Base-by-base conservation (phyloP, 73 alveolate species). In the Paramecium tetraurelia region DNA sequence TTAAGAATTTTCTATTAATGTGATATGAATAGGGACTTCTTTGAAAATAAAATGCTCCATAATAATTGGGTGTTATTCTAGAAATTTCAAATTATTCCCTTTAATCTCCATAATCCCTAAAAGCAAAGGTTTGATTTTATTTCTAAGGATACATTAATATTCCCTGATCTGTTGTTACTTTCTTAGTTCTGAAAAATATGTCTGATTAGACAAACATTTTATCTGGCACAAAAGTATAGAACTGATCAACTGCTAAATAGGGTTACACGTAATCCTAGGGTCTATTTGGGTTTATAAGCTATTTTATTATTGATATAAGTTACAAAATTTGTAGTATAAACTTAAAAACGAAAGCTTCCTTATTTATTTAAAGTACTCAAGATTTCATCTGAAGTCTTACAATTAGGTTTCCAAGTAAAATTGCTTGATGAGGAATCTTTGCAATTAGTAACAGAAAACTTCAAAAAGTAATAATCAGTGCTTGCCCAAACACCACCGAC, bases 31-130 rank as follows among this genome's bases (percentile, higher is more conserved):
- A 80, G 4, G 90, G 90, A 24, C 90, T 48, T 44, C 70, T 21
- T 22, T 80, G 12, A 31, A 48, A 48, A 80, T 80, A 80, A 43
- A 80, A 80, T 31, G 90, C 90, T 20, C 57, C 90, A 80, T 80
- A 80, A 80, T 80, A 80, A 31, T 41, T 41, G 22, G 70, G 70
- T 12, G 90, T 80, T 80, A 48, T 24, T 24, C 57, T 40, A 16
- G 48, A 40, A n/a, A 80, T 46, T 44, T 80, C 70, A 80, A 48
- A 44, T 80, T 80, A 43, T 27, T 80, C 46, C 46, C 90, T 80
- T 24, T 31, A 22, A 80, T 80, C 90, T 48, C 70, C 75, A 43
- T 41, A 48, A 48, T 80, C 90, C 24, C 90, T 40, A 22, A 35
- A 24, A 3, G 90, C 57, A 20, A 80, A 80, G 4, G 57, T 41